Conservation (phyloP, 176 grass and related monocot genomes). For the Cocos nucifera region DNA sequence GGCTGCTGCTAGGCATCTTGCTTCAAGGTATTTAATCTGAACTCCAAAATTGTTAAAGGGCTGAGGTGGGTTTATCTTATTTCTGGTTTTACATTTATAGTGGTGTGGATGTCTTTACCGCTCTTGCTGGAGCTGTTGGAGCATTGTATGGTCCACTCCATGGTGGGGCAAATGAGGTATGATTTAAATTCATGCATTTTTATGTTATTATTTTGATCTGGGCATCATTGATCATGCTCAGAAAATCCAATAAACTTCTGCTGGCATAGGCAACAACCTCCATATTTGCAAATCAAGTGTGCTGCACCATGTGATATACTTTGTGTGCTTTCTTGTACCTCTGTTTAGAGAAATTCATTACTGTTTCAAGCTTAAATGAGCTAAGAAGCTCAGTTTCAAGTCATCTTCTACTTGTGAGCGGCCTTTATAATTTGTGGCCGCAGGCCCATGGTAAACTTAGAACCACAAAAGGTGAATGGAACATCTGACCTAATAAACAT, state of each 20-base stretch:
- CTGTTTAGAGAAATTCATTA: too few species aligned
- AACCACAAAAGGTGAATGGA: too few species aligned
- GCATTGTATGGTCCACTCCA: constrained; percentile 95
- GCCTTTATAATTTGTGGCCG: too few species aligned
- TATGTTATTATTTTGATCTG: too few species aligned
- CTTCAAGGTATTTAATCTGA: constrained; percentile 60
- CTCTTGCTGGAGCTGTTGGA: constrained; percentile 93
- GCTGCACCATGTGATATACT: background rate
- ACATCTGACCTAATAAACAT: background rate
- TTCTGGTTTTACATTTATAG: constrained; percentile 37
- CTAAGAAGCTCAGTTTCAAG: too few species aligned
- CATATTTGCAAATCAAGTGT: too few species aligned
- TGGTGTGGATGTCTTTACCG: constrained; percentile 95
- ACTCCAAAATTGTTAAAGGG: background rate
- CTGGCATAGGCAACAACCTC: too few species aligned
- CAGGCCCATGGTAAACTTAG: too few species aligned
- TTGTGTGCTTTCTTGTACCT: background rate
- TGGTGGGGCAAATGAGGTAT: constrained; percentile 96
- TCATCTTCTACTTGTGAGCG: too few species aligned
- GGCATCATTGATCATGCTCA: too few species aligned
- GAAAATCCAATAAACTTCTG: too few species aligned
- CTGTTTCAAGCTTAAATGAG: too few species aligned
- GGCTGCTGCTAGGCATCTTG: constrained; percentile 94
- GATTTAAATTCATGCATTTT: background rate
- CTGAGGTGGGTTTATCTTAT: background rate